Conservation (phyloP, 2,329 filamentous ascomycete genomes). For the Beauveria medogensis region DNA sequence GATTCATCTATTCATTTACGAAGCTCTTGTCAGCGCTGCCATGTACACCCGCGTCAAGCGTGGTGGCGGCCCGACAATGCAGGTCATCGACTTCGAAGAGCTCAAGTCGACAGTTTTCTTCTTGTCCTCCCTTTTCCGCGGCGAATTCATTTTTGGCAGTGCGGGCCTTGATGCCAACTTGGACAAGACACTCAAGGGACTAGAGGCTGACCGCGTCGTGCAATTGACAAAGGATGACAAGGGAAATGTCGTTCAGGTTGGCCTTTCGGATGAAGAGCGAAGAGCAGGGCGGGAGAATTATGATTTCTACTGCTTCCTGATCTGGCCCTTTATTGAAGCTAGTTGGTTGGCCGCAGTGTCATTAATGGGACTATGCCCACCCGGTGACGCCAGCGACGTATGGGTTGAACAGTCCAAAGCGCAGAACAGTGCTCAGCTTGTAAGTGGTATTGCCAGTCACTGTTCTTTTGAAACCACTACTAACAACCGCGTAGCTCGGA, state of each 20-base stretch:
- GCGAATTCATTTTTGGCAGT: slow-evolving; percentile 93
- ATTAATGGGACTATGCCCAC: slow-evolving; percentile 73
- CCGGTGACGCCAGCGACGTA: slow-evolving; percentile 46
- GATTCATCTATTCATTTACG: slow-evolving; percentile 93
- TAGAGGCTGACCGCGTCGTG: slow-evolving; percentile 75
- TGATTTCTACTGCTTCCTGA: slow-evolving; percentile 97
- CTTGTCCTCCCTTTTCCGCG: slow-evolving; percentile 85
- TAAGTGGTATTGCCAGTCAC: slow-evolving; percentile 31
- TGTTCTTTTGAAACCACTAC: no score
- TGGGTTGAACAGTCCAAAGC: slow-evolving; percentile 76
- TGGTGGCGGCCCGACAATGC: slow-evolving; percentile 74
- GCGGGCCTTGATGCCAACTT: slow-evolving; percentile 77
- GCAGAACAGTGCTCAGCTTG: slow-evolving; percentile 73
- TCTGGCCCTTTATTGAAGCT: slow-evolving; percentile 97
- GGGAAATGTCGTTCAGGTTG: slow-evolving; percentile 55
- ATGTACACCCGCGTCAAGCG: slow-evolving; percentile 89
- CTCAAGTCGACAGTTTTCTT: slow-evolving; percentile 77
- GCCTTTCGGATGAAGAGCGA: slow-evolving; percentile 69
- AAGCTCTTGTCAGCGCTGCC: slow-evolving; percentile 80
- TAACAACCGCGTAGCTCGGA: slow-evolving; percentile 52
- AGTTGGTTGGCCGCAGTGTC: slow-evolving; percentile 87
- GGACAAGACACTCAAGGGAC: slow-evolving; percentile 64
- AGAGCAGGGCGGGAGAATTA: slow-evolving; percentile 82
- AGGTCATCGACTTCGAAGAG: slow-evolving; percentile 68
- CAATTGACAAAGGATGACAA: slow-evolving; percentile 51